Evolutionary conservation across 2,329 filamentous ascomycete genomes (phyloP).

Genomic region (Phyllosticta citrichinensis): DNA sequence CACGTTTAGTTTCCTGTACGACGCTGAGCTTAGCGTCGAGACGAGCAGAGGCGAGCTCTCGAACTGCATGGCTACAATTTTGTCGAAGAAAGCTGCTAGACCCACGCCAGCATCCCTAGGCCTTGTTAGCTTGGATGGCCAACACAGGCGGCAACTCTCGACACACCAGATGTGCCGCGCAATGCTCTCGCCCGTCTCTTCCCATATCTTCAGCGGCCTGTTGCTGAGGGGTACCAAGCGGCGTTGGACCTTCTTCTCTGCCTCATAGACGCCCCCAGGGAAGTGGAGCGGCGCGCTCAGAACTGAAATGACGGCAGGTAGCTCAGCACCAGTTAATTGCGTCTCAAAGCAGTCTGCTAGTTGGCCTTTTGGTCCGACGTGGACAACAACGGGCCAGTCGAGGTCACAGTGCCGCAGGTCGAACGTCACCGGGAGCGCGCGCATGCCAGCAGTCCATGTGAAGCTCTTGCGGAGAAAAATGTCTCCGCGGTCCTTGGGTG

Average conservation of each 20-base stretch:
- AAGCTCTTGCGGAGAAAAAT: slow-evolving; percentile 34
- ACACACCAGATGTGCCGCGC: slow-evolving; percentile 59
- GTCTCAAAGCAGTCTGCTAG: slow-evolving; percentile 20
- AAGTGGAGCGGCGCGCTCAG: slow-evolving; percentile 42
- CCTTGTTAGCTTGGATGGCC: slow-evolving; percentile 2
- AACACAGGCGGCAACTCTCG: background rate
- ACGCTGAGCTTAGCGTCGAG: slow-evolving; percentile 25
- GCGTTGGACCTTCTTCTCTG: slow-evolving; percentile 46
- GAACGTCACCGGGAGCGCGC: slow-evolving; percentile 35
- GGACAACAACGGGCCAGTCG: slow-evolving; percentile 30
- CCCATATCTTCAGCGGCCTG: slow-evolving; percentile 44
- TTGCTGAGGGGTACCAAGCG: slow-evolving; percentile 37
- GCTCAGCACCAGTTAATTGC: slow-evolving; percentile 17
- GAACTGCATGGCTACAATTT: slow-evolving; percentile 26
- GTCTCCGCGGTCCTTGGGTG: slow-evolving; percentile 22
- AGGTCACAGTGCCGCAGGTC: slow-evolving; percentile 29
- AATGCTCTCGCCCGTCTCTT: slow-evolving; percentile 64
- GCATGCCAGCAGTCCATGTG: slow-evolving; percentile 35
- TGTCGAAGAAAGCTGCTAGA: slow-evolving; percentile 43
- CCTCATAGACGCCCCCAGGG: slow-evolving; percentile 28
- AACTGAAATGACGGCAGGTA: slow-evolving; percentile 45
- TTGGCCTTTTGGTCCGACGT: slow-evolving; percentile 26
- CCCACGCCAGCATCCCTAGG: slow-evolving; percentile 49
- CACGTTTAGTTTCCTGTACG: slow-evolving; percentile 36
- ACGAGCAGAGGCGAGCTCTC: slow-evolving; percentile 23